Base-by-base conservation (phyloP, 2,329 filamentous ascomycete genomes). In the Exophiala aquamarina region DNA sequence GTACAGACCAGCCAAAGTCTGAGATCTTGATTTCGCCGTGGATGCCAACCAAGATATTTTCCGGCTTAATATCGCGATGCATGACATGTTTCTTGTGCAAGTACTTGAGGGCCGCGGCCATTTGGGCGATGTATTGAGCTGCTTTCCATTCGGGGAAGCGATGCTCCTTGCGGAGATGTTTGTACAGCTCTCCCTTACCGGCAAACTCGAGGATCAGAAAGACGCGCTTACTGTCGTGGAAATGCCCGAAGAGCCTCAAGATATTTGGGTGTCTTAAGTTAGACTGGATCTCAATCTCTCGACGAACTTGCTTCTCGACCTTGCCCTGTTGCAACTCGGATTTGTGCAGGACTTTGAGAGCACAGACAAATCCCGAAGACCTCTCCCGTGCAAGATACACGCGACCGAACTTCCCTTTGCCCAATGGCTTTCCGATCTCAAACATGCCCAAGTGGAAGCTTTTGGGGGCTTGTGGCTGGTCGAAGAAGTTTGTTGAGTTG, bases 21-120 rank as follows among this genome's bases (percentile, higher is more conserved):
- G 89, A 94, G 63, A 98, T 91, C 71, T 98, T 98, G 73, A 98
- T 91, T 75, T 98, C 93, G 57, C 91, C 93, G 65, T 97, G 92
- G 50, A 97, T 90, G 11, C 92, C 92, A 21, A 97, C 86, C 17
- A 97, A 79, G 56, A 97, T 97, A 63, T 97, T 97, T 71, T 97
- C 91, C 2, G 91, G 91, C 75, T 97, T 97, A 73, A 97, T 97
- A 62, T 97, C 91, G 49, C 91, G 81, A 70, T 97, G 92, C 73
- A 97, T 97, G 59, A 97, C 88, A 67, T 96, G 90, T 74, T 97
- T 97, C 67, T 89, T 89, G 74, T 96, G 91, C 36, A 96, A 79
- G 64, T 96, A 97, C 59, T 85, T 84, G 59, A 95, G 73, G 0
- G 90, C 90, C 35, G 86, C 86, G n/a, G 87, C 87, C 88, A 93